Evolutionary conservation across 768 basidiomycete genomes (phyloP).

Genomic region (Trametes cubensis): DNA sequence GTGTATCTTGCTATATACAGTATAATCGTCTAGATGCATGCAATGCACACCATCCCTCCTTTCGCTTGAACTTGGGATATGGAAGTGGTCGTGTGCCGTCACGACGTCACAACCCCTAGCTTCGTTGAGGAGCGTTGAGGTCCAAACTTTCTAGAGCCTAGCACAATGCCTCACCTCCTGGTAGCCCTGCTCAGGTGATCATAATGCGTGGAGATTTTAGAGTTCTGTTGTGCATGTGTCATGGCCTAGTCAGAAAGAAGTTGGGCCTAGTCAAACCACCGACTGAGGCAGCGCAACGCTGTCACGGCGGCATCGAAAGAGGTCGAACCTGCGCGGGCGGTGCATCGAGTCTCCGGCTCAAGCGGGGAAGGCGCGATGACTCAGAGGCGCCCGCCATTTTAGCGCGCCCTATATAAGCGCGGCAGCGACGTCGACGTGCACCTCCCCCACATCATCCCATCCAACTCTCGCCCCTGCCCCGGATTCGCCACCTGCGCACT

Average conservation of each 20-base stretch:
- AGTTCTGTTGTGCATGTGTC: conserved; percentile 2
- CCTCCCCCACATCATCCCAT: conserved; percentile 24
- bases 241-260: not conserved
- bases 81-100: no score
- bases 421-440: conserved; percentile 21
- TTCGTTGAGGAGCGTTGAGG: no score
- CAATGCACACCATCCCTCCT: no score
- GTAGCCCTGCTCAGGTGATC: no score
- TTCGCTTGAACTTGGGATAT: no score
- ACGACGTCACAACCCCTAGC: no score
- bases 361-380: conserved; percentile 16
- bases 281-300: conserved; percentile 5
- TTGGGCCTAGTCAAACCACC: no score
- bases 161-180: no score
- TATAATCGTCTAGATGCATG: no score
- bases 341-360: not conserved
- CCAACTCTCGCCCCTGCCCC: conserved; percentile 8
- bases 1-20: not conserved
- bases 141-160: no score
- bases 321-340: not conserved
- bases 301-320: conserved; percentile 5
- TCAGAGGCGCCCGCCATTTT: conserved; percentile 24
- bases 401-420: conserved; percentile 29
- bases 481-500: conserved; percentile 3
- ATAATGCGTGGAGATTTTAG: not conserved